phyloP scores from a whole-genome alignment of 1,284 basidiomycete species.

The Termitomyces sp. region DNA sequence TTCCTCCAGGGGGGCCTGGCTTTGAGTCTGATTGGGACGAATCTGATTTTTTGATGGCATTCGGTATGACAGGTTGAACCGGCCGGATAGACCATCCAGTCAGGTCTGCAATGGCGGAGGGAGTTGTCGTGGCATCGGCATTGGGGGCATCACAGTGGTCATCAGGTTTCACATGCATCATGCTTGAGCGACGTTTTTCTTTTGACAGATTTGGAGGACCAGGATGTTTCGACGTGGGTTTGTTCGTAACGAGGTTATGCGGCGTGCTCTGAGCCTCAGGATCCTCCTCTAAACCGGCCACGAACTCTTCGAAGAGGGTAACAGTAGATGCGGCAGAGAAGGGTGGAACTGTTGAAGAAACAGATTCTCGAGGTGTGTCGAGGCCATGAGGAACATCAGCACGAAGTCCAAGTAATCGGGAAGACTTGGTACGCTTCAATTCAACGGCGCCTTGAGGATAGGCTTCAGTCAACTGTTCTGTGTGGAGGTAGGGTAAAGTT shows the following conservation, averaged over 20 bases:
- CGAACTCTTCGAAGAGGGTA: slow-evolving; percentile 57
- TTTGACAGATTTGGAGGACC: slow-evolving; percentile 32
- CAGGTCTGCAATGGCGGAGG: slow-evolving; percentile 33
- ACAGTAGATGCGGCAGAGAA: slow-evolving; percentile 52
- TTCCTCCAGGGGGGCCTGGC: slow-evolving; percentile 33
- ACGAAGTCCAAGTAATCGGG: slow-evolving; percentile 42
- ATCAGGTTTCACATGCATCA: slow-evolving; percentile 59
- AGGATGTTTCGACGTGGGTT: slow-evolving; percentile 31
- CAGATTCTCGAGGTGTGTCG: slow-evolving; percentile 46
- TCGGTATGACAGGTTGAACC: slow-evolving; percentile 48
- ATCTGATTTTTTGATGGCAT: slow-evolving; percentile 35
- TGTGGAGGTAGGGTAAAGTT: slow-evolving; percentile 29
- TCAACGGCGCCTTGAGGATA: slow-evolving; percentile 17
- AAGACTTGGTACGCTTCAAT: slow-evolving; percentile 36
- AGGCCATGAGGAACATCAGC: slow-evolving; percentile 43
- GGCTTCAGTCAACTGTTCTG: slow-evolving; percentile 35
- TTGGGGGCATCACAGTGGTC: slow-evolving; percentile 28
- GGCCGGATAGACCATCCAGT: slow-evolving; percentile 46
- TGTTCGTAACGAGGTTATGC: slow-evolving; percentile 39
- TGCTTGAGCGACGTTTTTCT: slow-evolving; percentile 46
- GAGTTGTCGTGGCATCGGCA: slow-evolving; percentile 17
- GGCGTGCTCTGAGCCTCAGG: slow-evolving; percentile 61
- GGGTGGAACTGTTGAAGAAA: slow-evolving; percentile 38
- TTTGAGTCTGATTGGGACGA: slow-evolving; percentile 25
- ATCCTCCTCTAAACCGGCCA: slow-evolving; percentile 34